These are phyloP conservation scores for Chrysosporium keratinophilum DNA, from an alignment of 2,329 filamentous ascomycete genomes.

Conservation along the genomic window DNA sequence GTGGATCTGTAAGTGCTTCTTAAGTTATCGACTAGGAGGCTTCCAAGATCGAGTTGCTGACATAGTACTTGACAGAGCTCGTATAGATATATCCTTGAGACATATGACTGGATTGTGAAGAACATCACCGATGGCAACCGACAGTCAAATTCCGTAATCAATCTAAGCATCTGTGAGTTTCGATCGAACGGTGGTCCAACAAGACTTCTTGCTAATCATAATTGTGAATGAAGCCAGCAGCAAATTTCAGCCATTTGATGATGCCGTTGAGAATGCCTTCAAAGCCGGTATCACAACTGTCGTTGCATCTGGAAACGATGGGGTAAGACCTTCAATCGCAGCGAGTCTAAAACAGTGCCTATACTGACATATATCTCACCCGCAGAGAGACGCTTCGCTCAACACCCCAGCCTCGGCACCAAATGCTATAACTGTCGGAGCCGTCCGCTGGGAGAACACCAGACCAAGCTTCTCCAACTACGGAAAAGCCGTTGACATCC, in stretches of 20 bases:
- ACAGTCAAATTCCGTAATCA: conserved; percentile 11
- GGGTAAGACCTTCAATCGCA: conserved; percentile 1
- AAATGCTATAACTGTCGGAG: conserved; percentile 34
- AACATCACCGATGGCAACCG: conserved; percentile 11
- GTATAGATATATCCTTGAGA: conserved; percentile 12
- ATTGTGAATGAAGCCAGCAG: background rate
- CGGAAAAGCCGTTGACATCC: conserved; percentile 43
- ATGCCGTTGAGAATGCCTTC: conserved; percentile 11
- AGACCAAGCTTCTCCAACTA: conserved; percentile 34
- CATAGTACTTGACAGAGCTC: conserved; percentile 3
- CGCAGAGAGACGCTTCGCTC: conserved; percentile 22
- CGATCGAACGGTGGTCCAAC: background rate
- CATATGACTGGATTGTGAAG: conserved; percentile 13
- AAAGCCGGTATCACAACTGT: conserved; percentile 12
- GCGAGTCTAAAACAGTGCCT: background rate
- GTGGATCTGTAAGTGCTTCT: conserved; percentile 3
- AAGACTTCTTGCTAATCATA: background rate
- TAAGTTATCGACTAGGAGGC: background rate
- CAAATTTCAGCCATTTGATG: conserved; percentile 11
- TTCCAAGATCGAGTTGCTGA: background rate
- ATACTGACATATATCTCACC: conserved; percentile 2
- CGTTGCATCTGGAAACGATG: conserved; percentile 11
- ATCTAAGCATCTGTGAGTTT: conserved; percentile 13
- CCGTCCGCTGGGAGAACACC: conserved; percentile 25
- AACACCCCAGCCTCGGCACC: conserved; percentile 32